Evolutionary conservation across 805 yeast genomes (phyloP).

Genomic region (Spathaspora hagerdaliae): DNA sequence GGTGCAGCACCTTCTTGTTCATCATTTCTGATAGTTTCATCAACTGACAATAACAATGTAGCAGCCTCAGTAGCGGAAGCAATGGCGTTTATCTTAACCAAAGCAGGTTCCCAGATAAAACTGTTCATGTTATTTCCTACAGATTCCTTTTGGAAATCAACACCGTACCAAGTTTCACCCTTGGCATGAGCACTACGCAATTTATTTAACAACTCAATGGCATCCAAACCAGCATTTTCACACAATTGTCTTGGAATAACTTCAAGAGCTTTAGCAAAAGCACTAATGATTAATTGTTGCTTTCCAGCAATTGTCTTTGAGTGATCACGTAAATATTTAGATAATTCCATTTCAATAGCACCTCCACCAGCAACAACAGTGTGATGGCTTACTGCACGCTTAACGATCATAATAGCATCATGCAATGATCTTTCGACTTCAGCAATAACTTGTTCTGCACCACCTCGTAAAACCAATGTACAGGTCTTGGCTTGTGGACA

Average conservation of each 20-base stretch:
- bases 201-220: constrained; percentile 88
- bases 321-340: constrained; percentile 81
- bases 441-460: constrained; percentile 96
- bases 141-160: constrained; percentile 80
- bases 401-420: constrained; percentile 98
- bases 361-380: constrained; percentile 98
- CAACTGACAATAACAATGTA: constrained; percentile 86
- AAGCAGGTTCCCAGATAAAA: constrained; percentile 97
- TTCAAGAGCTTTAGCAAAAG: constrained; percentile 92
- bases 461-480: constrained; percentile 91
- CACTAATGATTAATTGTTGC: constrained; percentile 88
- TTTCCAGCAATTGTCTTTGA: constrained; percentile 90
- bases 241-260: constrained; percentile 95
- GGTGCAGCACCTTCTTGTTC: constrained; percentile 45
- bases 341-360: constrained; percentile 96
- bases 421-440: constrained; percentile 97
- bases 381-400: constrained; percentile 85
- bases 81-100: constrained; percentile 90
- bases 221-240: constrained; percentile 98
- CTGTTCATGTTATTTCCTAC: constrained; percentile 80
- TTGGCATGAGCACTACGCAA: constrained; percentile 92
- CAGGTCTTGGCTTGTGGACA: constrained; percentile 92
- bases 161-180: constrained; percentile 89
- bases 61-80: constrained; percentile 98
- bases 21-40: constrained; percentile 82